phyloP scores from a whole-genome alignment of 2,329 filamentous ascomycete genomes.

The Hirsutella minnesotensis region DNA sequence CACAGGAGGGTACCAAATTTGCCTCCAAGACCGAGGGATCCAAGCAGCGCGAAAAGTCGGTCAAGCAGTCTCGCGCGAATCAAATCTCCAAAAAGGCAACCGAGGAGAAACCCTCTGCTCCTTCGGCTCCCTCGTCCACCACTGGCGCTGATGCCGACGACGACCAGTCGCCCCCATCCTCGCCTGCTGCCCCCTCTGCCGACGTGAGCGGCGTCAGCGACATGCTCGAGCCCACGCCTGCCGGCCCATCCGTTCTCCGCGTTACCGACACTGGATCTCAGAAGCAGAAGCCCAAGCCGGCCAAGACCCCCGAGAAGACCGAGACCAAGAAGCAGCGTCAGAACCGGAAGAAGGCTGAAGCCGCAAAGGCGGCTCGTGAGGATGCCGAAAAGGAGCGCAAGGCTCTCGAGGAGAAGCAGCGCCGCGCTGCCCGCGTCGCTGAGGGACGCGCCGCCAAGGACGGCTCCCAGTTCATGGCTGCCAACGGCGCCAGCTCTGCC shows the following conservation, averaged over 20 bases:
- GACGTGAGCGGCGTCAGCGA: conserved; percentile 66
- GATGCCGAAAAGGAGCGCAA: conserved; percentile 72
- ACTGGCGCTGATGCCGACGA: conserved; percentile 69
- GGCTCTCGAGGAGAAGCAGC: conserved; percentile 67
- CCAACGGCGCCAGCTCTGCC: conserved; percentile 27
- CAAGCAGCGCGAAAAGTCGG: conserved; percentile 55
- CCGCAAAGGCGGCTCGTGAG: conserved; percentile 60
- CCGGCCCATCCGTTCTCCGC: conserved; percentile 64
- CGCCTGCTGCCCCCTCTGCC: conserved; percentile 47
- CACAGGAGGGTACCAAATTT: conserved; percentile 58
- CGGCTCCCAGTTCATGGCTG: conserved; percentile 48
- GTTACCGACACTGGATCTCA: conserved; percentile 56
- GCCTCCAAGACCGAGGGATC: conserved; percentile 38
- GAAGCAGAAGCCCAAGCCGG: conserved; percentile 51
- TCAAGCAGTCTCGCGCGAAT: conserved; percentile 56
- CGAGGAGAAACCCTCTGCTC: conserved; percentile 27
- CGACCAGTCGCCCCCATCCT: conserved; percentile 59
- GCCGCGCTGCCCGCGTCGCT: conserved; percentile 66
- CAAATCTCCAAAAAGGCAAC: conserved; percentile 32
- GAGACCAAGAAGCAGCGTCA: conserved; percentile 95
- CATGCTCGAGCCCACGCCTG: conserved; percentile 69
- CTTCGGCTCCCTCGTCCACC: conserved; percentile 54
- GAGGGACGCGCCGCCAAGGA: conserved; percentile 78
- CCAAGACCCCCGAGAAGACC: conserved; percentile 50
- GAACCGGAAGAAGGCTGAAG: conserved; percentile 80